Evolutionary conservation across 1,284 basidiomycete species (phyloP), one percentile per base, ranked within the genome.

Genomic region (Irpex lacteus): DNA sequence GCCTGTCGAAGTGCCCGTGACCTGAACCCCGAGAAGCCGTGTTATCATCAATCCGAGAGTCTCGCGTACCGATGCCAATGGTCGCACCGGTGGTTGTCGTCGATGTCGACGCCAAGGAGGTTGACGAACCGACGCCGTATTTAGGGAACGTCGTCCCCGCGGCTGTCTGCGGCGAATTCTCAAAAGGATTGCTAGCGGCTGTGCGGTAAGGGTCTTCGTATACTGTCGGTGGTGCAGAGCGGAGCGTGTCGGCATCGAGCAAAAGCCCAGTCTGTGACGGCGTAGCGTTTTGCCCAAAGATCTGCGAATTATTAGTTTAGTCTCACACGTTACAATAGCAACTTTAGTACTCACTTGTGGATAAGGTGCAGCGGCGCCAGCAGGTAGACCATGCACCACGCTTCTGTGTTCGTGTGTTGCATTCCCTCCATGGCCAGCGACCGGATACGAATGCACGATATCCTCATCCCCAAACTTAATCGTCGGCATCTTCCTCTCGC

Each of bases 391-490:
- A 53, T 59, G 49, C 58, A 56, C 53, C 62, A 65, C 61, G 68
- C 67, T 70, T 21, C 86, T 77, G 63, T 80, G 84, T 65, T 85
- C 82, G 68, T 91, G 89, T 5, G 78, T 86, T 18, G 84, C 83
- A 60, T 49, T 38, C n/a, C 78, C 81, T 52, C 78, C 76, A 21
- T 70, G 67, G 7, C 80, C 79, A n/a, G 77, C 76, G 13, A 77
- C 79, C 21, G 82, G 83, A 73, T 94, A 94, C 61, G 85, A 84
- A 73, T 93, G 90, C 47, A 92, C 85, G 5, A 92, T 71, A 64
- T 93, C 91, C 69, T 88, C 78, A 49, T 80, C 79, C 52, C 83
- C 88, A 70, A 94, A 94, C 74, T 92, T 92, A 81, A 94, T 88
- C 32, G 87, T 86, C 63, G 85, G 85, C 60, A 54, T 37, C 56